Conservation (phyloP, 805 yeast genomes). For the Wickerhamomyces rabaulensis region DNA sequence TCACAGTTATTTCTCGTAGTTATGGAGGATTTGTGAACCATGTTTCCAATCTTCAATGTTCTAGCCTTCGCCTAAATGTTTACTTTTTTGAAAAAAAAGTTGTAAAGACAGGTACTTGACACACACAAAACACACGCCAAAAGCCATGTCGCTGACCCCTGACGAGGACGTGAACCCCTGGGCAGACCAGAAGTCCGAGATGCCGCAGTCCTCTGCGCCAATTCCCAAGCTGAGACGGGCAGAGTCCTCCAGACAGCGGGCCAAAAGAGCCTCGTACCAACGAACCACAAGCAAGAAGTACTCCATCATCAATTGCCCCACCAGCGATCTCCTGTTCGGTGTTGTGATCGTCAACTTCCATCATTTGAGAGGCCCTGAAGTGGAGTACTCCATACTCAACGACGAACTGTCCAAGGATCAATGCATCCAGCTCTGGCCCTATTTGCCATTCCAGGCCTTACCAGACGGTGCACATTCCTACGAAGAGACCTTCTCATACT, state of each 20-base stretch:
- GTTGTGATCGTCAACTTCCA: constrained; percentile 90
- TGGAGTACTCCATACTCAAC: constrained; percentile 75
- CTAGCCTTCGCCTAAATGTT: no score
- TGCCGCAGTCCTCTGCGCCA: neutral
- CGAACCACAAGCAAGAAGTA: constrained; percentile 8
- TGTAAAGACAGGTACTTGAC: no score
- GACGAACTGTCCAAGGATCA: constrained; percentile 5
- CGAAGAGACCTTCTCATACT: constrained; percentile 89
- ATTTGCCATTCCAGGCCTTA: constrained; percentile 86
- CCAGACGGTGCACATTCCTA: constrained; percentile 95
- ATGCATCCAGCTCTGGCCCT: constrained; percentile 62
- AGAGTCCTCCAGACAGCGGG: neutral
- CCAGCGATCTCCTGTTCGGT: constrained; percentile 55
- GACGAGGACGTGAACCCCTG: neutral
- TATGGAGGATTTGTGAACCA: no score
- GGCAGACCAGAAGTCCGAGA: neutral
- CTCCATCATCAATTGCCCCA: constrained; percentile 16
- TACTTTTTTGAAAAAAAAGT: no score
- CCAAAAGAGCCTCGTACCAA: neutral
- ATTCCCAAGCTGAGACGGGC: neutral
- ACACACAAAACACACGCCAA: neutral
- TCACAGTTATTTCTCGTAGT: no score
- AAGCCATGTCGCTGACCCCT: neutral
- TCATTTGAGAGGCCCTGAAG: constrained; percentile 89
- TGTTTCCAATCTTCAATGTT: no score